phyloP scores from a whole-genome alignment of 2,329 filamentous ascomycete species.

The Mollisiaceae sp. region DNA sequence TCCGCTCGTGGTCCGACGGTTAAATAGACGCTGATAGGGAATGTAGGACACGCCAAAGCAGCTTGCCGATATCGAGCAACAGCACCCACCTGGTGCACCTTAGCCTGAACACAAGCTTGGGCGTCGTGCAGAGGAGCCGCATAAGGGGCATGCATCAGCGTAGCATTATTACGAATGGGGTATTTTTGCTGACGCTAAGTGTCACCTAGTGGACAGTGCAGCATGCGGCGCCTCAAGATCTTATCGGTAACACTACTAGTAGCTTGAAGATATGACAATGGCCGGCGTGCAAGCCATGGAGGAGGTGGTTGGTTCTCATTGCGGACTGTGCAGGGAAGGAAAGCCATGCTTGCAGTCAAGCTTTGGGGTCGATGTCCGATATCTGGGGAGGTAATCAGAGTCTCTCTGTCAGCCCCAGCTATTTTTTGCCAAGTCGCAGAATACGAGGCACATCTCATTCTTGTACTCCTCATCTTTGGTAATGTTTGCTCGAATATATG shows the following conservation, averaged over 20 bases:
- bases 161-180: neutral
- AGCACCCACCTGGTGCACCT: neutral
- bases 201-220: neutral
- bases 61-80: neutral
- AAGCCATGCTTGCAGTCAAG: neutral
- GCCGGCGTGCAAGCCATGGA: too few species aligned
- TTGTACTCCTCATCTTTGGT: too few species aligned
- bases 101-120: neutral
- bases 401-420: too few species aligned
- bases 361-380: neutral
- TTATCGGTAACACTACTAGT: constrained; percentile 5
- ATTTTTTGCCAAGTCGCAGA: neutral
- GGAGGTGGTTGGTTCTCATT: neutral
- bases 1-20: neutral
- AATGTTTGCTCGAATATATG: neutral
- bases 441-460: neutral
- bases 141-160: neutral
- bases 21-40: neutral
- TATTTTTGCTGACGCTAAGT: neutral
- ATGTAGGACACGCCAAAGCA: neutral
- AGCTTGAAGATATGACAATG: too few species aligned
- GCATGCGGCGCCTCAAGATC: neutral
- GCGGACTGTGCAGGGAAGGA: neutral
- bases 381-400: neutral
- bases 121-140: neutral